Evolutionary conservation across 176 grass and related monocot species (phyloP).

Genomic region (Puya raimondii): DNA sequence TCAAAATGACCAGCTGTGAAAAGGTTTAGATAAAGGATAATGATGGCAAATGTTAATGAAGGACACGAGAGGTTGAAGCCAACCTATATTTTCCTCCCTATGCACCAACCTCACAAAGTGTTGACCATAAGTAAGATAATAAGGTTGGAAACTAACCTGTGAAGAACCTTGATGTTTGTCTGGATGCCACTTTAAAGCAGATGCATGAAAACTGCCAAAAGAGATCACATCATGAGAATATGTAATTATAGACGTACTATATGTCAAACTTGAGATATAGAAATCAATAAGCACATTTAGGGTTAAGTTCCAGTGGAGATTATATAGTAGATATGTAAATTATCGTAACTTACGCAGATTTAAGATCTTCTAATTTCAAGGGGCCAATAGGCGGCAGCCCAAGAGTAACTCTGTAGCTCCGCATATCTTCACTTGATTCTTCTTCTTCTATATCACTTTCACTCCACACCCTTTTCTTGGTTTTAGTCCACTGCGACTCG

Average conservation of each 20-base stretch:
- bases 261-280: not conserved
- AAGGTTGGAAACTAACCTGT: conserved; percentile 33
- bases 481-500: conserved; percentile 38
- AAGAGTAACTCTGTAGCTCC: conserved; percentile 45
- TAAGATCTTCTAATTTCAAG: conserved; percentile 57
- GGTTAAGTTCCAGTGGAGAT: not conserved
- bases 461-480: conserved; percentile 43
- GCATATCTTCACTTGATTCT: conserved; percentile 21
- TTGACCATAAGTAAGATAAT: not conserved
- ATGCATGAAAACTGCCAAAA: conserved; percentile 48
- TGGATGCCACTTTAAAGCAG: conserved; percentile 91
- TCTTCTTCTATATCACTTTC: conserved; percentile 80
- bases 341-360: conserved; percentile 57
- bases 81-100: not conserved
- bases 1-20: no score
- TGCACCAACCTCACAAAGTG: no score
- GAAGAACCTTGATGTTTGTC: conserved; percentile 79
- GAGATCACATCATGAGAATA: conserved; percentile 1
- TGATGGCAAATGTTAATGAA: no score
- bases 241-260: not conserved
- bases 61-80: not conserved
- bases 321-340: not conserved
- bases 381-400: conserved; percentile 55
- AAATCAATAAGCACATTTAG: not conserved
- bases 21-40: no score